Evolutionary conservation across 1,284 basidiomycete species (phyloP), one percentile per base, ranked within the genome.

Genomic region (Sanguinoderma infundibulare): DNA sequence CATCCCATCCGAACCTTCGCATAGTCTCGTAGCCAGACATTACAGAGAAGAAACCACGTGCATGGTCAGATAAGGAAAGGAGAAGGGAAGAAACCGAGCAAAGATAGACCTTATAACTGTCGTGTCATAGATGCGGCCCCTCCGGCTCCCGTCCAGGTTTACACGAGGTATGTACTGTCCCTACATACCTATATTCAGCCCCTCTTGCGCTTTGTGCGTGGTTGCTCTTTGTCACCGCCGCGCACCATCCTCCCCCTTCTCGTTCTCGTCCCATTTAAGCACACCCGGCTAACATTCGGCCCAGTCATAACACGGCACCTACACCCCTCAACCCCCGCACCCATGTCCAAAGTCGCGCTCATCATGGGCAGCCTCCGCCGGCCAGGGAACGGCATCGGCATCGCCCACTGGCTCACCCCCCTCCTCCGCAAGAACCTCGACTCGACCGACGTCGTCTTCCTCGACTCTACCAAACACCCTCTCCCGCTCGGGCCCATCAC

Each of bases 281-380:
- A 15, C 15, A 46, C 24, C 42, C 42, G 24, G 36, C 47, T 22
- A 26, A 17, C 42, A 15, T 46, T 26, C n/a, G 9, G 24, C 24
- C 17, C 12, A 7, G 24, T 26, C 42, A 46, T 15, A 26, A 20
- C 30, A 20, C 17, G 15, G 46, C 51, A 14, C 20, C 3, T 35
- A 14, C 36, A 46, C 12, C 42, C 42, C 30, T 36, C 7, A 38
- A 10, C 20, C 10, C 35, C 54, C 20, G 5, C 42, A 24, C 10
- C 56, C 56, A 69, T 67, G 65, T 55, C 66, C 30, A 67, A 66
- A 57, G 65, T 74, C 52, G 73, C 65, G 10, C 59, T 74, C 35
- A 61, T 74, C 56, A 56, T 73, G 28, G 73, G 71, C 32, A 74
- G 72, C 61, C 63, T 70, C 8, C 69, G 73, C 58, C 55, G 60